Evolutionary conservation across 768 basidiomycete genomes (phyloP), one percentile per base, ranked within the genome.

Genomic region (Boletus sp.): DNA sequence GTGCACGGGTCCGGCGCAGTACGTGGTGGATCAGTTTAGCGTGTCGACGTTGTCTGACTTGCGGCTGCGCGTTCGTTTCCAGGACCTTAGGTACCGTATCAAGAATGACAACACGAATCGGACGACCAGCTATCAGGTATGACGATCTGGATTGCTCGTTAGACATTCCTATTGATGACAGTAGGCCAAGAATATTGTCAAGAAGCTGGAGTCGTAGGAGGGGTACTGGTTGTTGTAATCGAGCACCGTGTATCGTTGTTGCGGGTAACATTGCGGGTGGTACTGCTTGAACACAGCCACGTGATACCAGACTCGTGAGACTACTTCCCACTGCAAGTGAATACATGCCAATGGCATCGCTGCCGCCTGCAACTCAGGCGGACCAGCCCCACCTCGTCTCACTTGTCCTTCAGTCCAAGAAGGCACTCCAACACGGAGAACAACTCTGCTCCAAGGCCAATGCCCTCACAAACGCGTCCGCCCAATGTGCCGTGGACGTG

Each of bases 331-430:
- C n/a, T n/a, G 43, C 34, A 39, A 7, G 10, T 13, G 25, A 29
- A 42, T 2, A 15, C 41, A 6, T 5, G 17, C 33, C 19, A 6
- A 69, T 70, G 69, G 43, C 58, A 5, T 64, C 66, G 15, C 51
- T 59, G 25, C 55, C 64, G 32, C 45, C 50, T 15, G 41, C 49
- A 46, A 8, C 42, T 7, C 58, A 38, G 21, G 35, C 66, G 5
- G 78, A 80, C 48, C 81, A 82, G 51, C 79, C 85, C 4, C 82
- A 87, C 56, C 81, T 92, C 21, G 80, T 88, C 33, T 83, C 87
- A 23, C 82, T 93, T 10, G 87, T 90, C 11, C 74, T 87, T 1
- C 85, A 89, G 62, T 91, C 90, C 2, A 88, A 91, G 77, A 88
- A 88, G 62, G 90, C 88, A 0, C 79, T 93, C 3, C 84, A 89